Evolutionary conservation across 371 early-diverging fungal genomes (phyloP).

Genomic region (Circinella umbellata): DNA sequence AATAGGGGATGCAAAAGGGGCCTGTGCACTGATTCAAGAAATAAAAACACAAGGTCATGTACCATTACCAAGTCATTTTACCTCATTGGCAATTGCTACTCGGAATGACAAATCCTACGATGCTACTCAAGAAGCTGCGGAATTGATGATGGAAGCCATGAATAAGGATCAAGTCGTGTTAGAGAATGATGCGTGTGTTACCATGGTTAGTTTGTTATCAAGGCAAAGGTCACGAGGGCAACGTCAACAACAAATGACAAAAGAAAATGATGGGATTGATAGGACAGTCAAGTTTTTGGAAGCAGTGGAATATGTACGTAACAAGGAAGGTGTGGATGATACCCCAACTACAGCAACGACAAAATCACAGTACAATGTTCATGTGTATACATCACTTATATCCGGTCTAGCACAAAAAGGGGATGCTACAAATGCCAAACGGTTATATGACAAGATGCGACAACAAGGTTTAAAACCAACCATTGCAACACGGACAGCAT

Average conservation of each 20-base stretch:
- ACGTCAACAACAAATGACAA: not conserved
- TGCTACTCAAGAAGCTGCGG: constrained; percentile 15
- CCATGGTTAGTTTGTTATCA: constrained; percentile 34
- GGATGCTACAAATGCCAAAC: constrained; percentile 34
- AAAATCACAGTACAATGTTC: constrained; percentile 31
- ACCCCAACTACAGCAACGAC: constrained; percentile 4
- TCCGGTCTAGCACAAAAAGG: constrained; percentile 38
- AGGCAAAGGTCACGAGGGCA: not conserved
- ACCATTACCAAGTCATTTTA: constrained; percentile 30
- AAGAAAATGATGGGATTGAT: constrained; percentile 3
- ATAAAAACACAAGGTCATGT: constrained; percentile 18
- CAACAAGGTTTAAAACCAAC: constrained; percentile 33
- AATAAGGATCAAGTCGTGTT: constrained; percentile 19
- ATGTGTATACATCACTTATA: constrained; percentile 51
- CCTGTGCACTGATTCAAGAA: constrained; percentile 27
- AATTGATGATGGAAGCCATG: constrained; percentile 32
- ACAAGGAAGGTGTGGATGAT: not conserved
- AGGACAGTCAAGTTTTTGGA: constrained; percentile 33
- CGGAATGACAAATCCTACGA: constrained; percentile 11
- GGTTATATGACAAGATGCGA: constrained; percentile 41
- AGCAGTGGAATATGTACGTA: constrained; percentile 22
- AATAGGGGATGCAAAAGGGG: constrained; percentile 28
- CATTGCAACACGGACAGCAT: constrained; percentile 35
- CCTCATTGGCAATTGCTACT: constrained; percentile 36
- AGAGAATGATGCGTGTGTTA: constrained; percentile 29